These are phyloP conservation scores for Thraustotheca clavata DNA, from an alignment of 352 stramenopile genomes.

Conservation along the genomic window DNA sequence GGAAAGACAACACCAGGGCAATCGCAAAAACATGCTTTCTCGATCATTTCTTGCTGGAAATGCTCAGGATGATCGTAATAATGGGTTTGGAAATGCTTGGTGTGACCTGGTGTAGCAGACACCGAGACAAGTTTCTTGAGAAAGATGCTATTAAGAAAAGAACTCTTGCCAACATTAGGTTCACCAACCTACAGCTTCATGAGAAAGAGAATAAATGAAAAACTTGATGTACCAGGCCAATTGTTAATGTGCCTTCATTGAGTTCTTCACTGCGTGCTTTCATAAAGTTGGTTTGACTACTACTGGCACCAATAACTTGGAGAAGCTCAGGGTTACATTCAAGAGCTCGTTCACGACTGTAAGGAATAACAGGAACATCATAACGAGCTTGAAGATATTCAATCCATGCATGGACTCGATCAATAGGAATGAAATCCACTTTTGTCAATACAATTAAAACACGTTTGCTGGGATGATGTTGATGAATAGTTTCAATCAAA, in stretches of 20 bases:
- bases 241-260: slow-evolving; percentile 8
- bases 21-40: slow-evolving; percentile 57
- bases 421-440: slow-evolving; percentile 5
- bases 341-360: slow-evolving; percentile 11
- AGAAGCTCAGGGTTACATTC: slow-evolving; percentile 9
- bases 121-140: slow-evolving; percentile 71
- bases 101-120: slow-evolving; percentile 66
- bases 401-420: slow-evolving; percentile 7
- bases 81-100: slow-evolving; percentile 77
- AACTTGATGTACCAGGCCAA: slow-evolving; percentile 23
- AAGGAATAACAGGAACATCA: slow-evolving; percentile 10
- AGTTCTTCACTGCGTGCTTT: background rate
- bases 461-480: slow-evolving; percentile 26
- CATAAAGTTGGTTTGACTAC: background rate
- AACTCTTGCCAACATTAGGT: slow-evolving; percentile 25
- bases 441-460: slow-evolving; percentile 21
- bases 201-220: background rate
- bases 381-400: slow-evolving; percentile 21
- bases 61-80: slow-evolving; percentile 55
- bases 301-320: background rate
- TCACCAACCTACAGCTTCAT: slow-evolving; percentile 22
- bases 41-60: slow-evolving; percentile 32
- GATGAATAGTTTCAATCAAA: slow-evolving; percentile 42
- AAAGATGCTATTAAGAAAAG: slow-evolving; percentile 40
- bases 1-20: slow-evolving; percentile 78